A percentile compares a stretch with the other conserved stretches of the same genome.
phyloP scores from a whole-genome alignment of 75 land plant species.

The Selaginella tamariscina region DNA sequence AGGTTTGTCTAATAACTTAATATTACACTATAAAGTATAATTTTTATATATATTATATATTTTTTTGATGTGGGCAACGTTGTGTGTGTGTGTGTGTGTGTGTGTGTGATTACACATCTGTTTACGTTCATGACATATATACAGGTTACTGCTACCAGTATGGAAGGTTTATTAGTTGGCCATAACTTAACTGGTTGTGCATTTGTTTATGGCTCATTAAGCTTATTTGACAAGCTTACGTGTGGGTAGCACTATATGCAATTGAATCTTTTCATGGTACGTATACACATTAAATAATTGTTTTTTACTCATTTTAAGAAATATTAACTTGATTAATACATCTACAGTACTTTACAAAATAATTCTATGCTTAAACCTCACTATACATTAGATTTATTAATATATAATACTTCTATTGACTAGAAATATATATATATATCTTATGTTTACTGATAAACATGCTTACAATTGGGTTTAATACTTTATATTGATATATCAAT shows the following conservation, averaged over 20 bases:
- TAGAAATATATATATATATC: background rate
- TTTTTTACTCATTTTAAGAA: background rate
- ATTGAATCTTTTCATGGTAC: conserved; percentile 79
- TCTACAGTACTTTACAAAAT: background rate
- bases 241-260: conserved; percentile 67
- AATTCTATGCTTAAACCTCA: background rate
- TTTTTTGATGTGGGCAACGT: background rate
- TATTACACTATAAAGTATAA: no score
- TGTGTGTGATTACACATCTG: background rate
- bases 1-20: background rate
- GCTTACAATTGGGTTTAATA: no score
- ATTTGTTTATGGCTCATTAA: conserved; percentile 91
- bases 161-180: conserved; percentile 83
- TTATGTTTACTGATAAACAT: background rate
- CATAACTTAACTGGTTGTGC: conserved; percentile 69
- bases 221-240: conserved; percentile 77
- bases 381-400: background rate
- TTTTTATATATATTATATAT: no score
- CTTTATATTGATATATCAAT: no score
- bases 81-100: background rate
- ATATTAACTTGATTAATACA: background rate
- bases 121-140: no score
- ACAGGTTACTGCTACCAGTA: conserved; percentile 90
- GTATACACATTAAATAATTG: conserved; percentile 21
- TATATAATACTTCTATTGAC: background rate